A percentile compares a stretch with the other conserved stretches of the same genome.
Evolutionary conservation across 78 protist species (phyloP).

Genomic region (Dictyostelium intermedium): DNA sequence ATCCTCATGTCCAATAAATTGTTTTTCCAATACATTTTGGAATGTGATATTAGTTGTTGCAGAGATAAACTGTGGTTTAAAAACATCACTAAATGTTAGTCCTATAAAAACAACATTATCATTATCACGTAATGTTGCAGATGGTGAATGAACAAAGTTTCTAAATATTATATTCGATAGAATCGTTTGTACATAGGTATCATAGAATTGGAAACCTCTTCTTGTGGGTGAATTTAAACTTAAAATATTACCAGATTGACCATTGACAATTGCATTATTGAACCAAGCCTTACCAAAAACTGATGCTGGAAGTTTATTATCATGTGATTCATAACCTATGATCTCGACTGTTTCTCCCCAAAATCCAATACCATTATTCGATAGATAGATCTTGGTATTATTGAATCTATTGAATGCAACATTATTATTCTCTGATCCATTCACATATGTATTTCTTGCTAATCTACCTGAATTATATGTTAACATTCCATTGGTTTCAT

Average conservation of each 20-base stretch:
- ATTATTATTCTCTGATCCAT: not conserved
- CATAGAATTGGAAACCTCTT: slow-evolving; percentile 88
- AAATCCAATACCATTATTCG: not conserved
- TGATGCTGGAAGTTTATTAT: not conserved
- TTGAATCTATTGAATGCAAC: slow-evolving; percentile 31
- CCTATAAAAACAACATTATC: slow-evolving; percentile 48
- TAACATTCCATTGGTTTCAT: slow-evolving; percentile 5
- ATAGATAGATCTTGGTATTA: slow-evolving; percentile 19
- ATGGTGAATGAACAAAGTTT: not conserved
- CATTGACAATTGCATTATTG: slow-evolving; percentile 29
- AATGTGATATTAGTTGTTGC: slow-evolving; percentile 21
- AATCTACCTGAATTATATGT: slow-evolving; percentile 31
- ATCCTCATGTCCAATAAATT: slow-evolving; percentile 35
- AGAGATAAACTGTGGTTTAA: slow-evolving; percentile 75
- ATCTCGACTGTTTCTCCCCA: slow-evolving; percentile 65
- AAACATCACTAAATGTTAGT: slow-evolving; percentile 75
- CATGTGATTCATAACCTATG: slow-evolving; percentile 13
- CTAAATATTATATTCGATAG: slow-evolving; percentile 28
- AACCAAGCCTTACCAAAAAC: slow-evolving; percentile 57
- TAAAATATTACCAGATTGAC: slow-evolving; percentile 18
- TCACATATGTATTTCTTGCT: not conserved
- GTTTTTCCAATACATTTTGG: not conserved
- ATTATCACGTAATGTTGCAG: not conserved
- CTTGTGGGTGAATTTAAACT: not conserved
- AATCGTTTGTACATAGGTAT: slow-evolving; percentile 54